Conservation (phyloP, 192 early-diverging fungal species). For the Gamsiella multidivaricata region DNA sequence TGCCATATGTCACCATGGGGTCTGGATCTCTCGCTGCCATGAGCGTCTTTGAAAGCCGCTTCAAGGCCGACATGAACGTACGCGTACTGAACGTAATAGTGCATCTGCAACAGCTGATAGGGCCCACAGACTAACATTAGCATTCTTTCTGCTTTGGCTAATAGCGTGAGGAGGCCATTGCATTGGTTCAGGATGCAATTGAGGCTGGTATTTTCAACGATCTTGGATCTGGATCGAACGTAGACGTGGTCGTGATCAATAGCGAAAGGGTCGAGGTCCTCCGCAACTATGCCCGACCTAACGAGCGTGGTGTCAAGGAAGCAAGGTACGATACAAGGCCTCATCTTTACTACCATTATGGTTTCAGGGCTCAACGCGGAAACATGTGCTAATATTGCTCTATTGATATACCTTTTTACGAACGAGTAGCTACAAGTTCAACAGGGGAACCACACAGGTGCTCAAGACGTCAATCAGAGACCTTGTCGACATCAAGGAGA, state of each 20-base stretch:
- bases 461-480: conserved; percentile 65
- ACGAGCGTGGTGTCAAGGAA: conserved; percentile 88
- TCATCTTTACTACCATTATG: too few relatives aligned
- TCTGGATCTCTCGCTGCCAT: conserved; percentile 96
- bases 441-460: conserved; percentile 61
- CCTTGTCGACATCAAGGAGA: conserved; percentile 67
- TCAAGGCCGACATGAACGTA: conserved; percentile 81
- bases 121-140: neutral
- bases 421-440: conserved; percentile 79
- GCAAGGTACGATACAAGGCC: conserved; percentile 75
- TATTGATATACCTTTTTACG: too few relatives aligned
- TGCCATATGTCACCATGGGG: conserved; percentile 97
- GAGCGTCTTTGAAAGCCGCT: conserved; percentile 92
- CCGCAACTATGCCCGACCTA: conserved; percentile 88
- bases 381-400: neutral
- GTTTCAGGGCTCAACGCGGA: too few relatives aligned
- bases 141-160: neutral
- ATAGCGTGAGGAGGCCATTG: conserved; percentile 89
- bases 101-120: neutral
- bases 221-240: conserved; percentile 96
- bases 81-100: conserved; percentile 17
- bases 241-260: conserved; percentile 93
- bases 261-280: conserved; percentile 86
- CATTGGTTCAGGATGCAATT: conserved; percentile 93
- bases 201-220: conserved; percentile 99